phyloP scores from a whole-genome alignment of 495 filamentous ascomycete genomes.

The Hypoxylon subgilvum region DNA sequence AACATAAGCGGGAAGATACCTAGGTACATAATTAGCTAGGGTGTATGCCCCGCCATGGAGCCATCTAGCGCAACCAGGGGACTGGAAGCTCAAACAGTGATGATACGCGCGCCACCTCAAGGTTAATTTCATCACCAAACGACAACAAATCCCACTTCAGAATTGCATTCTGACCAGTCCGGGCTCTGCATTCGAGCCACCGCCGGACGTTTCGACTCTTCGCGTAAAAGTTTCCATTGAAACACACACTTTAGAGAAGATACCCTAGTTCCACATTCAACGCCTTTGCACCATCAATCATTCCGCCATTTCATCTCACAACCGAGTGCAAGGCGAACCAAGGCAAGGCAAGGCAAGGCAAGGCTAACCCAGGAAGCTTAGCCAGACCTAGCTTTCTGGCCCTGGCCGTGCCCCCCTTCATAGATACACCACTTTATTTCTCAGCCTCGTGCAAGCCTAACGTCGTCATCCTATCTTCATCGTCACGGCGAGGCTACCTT shows the following conservation, averaged over 20 bases:
- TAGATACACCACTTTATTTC: background rate
- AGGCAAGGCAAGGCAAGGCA: background rate
- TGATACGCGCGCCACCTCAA: constrained; percentile 34
- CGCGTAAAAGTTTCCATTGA: constrained; percentile 4
- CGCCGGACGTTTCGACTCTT: constrained; percentile 3
- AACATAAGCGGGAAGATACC: too few species aligned
- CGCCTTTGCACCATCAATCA: background rate
- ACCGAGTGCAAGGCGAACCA: background rate
- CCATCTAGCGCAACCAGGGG: background rate
- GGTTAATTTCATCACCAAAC: constrained; percentile 18
- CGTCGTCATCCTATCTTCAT: constrained; percentile 23
- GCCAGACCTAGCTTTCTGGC: constrained; percentile 21
- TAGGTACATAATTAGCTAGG: too few species aligned
- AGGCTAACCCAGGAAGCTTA: constrained; percentile 15
- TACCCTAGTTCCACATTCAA: too few species aligned
- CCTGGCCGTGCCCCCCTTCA: constrained; percentile 1
- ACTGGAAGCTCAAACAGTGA: constrained; percentile 29
- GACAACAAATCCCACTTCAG: constrained; percentile 9
- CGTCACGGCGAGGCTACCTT: constrained; percentile 12
- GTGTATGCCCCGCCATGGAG: background rate
- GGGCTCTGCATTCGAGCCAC: background rate
- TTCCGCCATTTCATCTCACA: constrained; percentile 16
- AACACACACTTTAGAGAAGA: constrained; percentile 7
- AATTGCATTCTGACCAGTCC: background rate
- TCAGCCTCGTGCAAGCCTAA: constrained; percentile 34